Percentiles rank a stretch among this genome's conserved stretches.
Evolutionary conservation across 768 basidiomycete species (phyloP).

Genomic region (Kondoa malvinella): DNA sequence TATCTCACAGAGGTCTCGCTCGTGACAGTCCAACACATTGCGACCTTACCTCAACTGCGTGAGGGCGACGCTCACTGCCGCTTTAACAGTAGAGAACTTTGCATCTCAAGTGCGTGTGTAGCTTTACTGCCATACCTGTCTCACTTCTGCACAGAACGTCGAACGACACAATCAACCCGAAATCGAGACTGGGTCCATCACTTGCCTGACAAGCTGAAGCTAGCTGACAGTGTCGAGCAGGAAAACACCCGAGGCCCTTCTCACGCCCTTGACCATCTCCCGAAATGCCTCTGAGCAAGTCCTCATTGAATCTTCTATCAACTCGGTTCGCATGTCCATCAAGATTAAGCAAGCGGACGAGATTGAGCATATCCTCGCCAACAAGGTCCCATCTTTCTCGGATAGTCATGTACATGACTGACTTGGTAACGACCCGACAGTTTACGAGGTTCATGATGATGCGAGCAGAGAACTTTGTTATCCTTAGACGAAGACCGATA

Average conservation of each 20-base stretch:
- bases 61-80: slow-evolving; percentile 88
- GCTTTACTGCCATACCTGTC: slow-evolving; percentile 6
- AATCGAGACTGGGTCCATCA: slow-evolving; percentile 60
- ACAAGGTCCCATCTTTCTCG: slow-evolving; percentile 40
- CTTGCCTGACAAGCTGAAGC: neutral
- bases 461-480: slow-evolving; percentile 90
- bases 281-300: slow-evolving; percentile 95
- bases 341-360: slow-evolving; percentile 99
- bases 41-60: slow-evolving; percentile 64
- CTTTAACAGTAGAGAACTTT: slow-evolving; percentile 92
- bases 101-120: slow-evolving; percentile 57
- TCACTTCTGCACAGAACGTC: slow-evolving; percentile 49
- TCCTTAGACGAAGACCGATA: slow-evolving; percentile 85
- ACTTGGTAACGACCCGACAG: slow-evolving; percentile 11
- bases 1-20: too few species aligned
- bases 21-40: slow-evolving; percentile 1
- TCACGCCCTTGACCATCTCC: slow-evolving; percentile 83
- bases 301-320: slow-evolving; percentile 89
- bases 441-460: slow-evolving; percentile 99
- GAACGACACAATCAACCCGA: slow-evolving; percentile 96
- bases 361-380: slow-evolving; percentile 88
- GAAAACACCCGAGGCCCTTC: slow-evolving; percentile 78
- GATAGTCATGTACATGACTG: neutral
- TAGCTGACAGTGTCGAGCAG: slow-evolving; percentile 34
- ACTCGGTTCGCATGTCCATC: slow-evolving; percentile 90